Conservation (phyloP, 495 filamentous ascomycete genomes). For the Filosporella fistucella region DNA sequence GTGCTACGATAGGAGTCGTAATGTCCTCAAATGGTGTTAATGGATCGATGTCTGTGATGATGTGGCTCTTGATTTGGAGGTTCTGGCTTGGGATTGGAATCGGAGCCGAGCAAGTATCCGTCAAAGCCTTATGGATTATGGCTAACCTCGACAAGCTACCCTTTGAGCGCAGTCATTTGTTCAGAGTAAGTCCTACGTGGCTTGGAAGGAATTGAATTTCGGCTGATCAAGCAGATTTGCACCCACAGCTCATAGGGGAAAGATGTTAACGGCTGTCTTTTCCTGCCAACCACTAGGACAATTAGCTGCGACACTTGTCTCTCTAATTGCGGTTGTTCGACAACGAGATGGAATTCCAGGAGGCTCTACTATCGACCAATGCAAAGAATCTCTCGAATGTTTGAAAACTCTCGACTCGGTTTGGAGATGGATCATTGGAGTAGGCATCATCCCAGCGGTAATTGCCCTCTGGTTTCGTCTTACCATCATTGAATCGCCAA, state of each 20-base stretch:
- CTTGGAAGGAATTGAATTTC: background rate
- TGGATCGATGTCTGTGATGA: slow-evolving; percentile 54
- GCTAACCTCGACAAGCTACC: slow-evolving; percentile 43
- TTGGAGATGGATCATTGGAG: slow-evolving; percentile 63
- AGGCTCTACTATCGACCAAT: slow-evolving; percentile 12
- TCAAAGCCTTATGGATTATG: background rate
- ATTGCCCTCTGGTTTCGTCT: slow-evolving; percentile 61
- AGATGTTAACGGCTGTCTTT: slow-evolving; percentile 83
- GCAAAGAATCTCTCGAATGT: background rate
- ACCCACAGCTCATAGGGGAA: slow-evolving; percentile 74
- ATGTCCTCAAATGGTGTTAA: slow-evolving; percentile 31
- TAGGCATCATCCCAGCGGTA: slow-evolving; percentile 58
- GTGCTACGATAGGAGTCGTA: slow-evolving; percentile 51
- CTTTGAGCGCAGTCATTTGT: slow-evolving; percentile 69
- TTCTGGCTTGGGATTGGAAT: slow-evolving; percentile 60
- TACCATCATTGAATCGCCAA: slow-evolving; percentile 65
- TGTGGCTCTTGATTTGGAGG: slow-evolving; percentile 69
- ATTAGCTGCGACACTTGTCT: slow-evolving; percentile 63
- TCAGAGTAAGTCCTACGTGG: slow-evolving; percentile 52
- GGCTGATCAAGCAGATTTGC: slow-evolving; percentile 49
- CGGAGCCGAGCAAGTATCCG: slow-evolving; percentile 49
- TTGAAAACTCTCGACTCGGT: slow-evolving; percentile 48
- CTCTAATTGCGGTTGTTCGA: slow-evolving; percentile 61
- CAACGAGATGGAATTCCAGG: slow-evolving; percentile 61
- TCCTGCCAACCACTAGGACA: slow-evolving; percentile 80